Base-by-base conservation (phyloP, 139 green algal species). In the Tetradesmus obliquus region DNA sequence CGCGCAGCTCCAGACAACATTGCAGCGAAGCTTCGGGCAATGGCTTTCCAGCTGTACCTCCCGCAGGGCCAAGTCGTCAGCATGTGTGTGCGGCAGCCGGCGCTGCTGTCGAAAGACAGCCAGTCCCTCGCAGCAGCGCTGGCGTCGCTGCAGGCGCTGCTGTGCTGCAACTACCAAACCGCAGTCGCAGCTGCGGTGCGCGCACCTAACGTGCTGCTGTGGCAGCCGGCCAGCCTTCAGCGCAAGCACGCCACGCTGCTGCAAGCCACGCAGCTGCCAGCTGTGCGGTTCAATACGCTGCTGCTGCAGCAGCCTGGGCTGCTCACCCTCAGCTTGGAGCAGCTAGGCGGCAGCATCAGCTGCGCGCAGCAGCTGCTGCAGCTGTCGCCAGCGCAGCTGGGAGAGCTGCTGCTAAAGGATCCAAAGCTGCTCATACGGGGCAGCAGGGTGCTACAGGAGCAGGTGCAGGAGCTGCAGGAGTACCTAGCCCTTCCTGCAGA, bases 1-100 rank as follows among this genome's bases (percentile, higher is more conserved):
- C 88, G 88, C 10, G 55, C n/a, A 17, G 20, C 55, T 19, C 79
- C 88, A 17, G 88, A 91, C 6, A 76, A 45, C 57, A 57, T 82
- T 3, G 22, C 76, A 51, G 79, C 72, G 13, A 91, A 91, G 79
- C 88, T 91, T 10, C n/a, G 60, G 2, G 79, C 58, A 45, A 81
- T 91, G 88, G 79, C 79, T 2, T 91, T 62, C 60, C 9, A 87
- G 0, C 71, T 91, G 57, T 91, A 91, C 79, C 58, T 91, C 66
- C 88, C 88, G 22, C 88, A 79, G 22, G 60, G 15, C 1, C 79
- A 87, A 17, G 79, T 91, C 7, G 22, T 91, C 57, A 79, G 62
- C 88, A 86, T 91, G 79, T 74, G 62, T 5, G 20, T 91, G 17
- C 88, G 88, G n/a, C 88, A 91, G 88, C 88, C 88, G 3, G 79